A percentile compares a stretch with the other conserved stretches of the same genome.
Conservation (phyloP, 495 filamentous ascomycete genomes). For the Podospora sp. region DNA sequence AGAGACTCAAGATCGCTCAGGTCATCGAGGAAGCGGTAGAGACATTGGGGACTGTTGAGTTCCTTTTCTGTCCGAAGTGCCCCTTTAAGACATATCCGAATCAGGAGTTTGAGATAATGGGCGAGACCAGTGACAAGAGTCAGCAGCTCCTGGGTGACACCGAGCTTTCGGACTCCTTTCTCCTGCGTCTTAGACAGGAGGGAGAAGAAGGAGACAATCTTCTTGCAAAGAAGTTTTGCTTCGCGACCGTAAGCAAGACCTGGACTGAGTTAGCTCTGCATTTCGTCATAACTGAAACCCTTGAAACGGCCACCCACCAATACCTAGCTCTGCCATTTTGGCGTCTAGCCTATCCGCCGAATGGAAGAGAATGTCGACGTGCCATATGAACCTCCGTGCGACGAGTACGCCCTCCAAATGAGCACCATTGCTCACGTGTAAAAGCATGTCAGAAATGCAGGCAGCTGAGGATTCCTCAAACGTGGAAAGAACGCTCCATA, state of each 20-base stretch:
- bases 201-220: conserved; percentile 97
- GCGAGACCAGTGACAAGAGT: conserved; percentile 95
- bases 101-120: conserved; percentile 97
- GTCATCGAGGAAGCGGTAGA: conserved; percentile 79
- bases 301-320: conserved; percentile 56
- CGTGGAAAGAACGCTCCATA: conserved; percentile 95
- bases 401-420: conserved; percentile 94
- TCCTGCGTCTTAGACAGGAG: conserved; percentile 92
- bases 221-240: conserved; percentile 97
- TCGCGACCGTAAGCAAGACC: conserved; percentile 90
- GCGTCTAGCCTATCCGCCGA: conserved; percentile 83
- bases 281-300: conserved; percentile 1
- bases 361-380: conserved; percentile 90
- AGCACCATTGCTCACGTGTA: conserved; percentile 97
- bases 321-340: conserved; percentile 66
- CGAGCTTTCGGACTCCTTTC: conserved; percentile 80
- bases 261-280: conserved; percentile 36
- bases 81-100: conserved; percentile 94
- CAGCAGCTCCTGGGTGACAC: conserved; percentile 94
- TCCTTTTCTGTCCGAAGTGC: conserved; percentile 90
- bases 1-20: conserved; percentile 73
- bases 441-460: conserved; percentile 98
- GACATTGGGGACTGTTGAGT: conserved; percentile 67
- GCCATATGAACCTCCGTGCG: conserved; percentile 95
- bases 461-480: conserved; percentile 98